Conservation (phyloP, 352 stramenopile species). For the Achlya hypogyna region DNA sequence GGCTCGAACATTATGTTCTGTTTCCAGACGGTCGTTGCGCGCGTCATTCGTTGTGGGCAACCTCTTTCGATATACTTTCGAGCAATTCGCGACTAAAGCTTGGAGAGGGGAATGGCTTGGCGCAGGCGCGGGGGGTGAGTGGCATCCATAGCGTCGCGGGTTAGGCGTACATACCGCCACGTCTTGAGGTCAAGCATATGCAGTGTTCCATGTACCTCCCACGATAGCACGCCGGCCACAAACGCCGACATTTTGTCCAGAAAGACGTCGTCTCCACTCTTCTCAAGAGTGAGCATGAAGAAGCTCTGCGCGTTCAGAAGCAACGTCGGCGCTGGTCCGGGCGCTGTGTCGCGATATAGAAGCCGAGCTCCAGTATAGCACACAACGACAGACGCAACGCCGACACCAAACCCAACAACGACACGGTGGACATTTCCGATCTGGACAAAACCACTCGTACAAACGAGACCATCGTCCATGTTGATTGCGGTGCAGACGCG, state of each 20-base stretch:
- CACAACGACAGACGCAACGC: neutral
- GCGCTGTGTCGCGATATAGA: neutral
- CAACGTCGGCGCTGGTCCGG: neutral
- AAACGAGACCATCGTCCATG: conserved; percentile 1
- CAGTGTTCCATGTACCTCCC: neutral
- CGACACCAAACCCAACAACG: neutral
- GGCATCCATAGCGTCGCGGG: neutral
- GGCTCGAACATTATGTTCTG: no score
- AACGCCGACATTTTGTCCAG: conserved; percentile 10
- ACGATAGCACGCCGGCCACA: neutral
- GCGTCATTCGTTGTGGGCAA: no score
- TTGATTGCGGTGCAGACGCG: conserved; percentile 4
- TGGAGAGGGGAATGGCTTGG: neutral
- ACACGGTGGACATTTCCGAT: neutral
- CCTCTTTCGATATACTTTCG: no score
- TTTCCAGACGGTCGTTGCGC: no score
- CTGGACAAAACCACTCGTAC: neutral
- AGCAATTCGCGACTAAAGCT: neutral
- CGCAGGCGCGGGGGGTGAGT: neutral
- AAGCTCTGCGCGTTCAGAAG: conserved; percentile 1
- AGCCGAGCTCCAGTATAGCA: neutral
- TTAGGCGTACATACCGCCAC: neutral
- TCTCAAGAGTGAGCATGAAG: neutral
- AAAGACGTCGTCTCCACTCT: neutral
- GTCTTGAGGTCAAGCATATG: conserved; percentile 18